Conservation (phyloP, 352 stramenopile species). For the Blastocystis sp. region DNA sequence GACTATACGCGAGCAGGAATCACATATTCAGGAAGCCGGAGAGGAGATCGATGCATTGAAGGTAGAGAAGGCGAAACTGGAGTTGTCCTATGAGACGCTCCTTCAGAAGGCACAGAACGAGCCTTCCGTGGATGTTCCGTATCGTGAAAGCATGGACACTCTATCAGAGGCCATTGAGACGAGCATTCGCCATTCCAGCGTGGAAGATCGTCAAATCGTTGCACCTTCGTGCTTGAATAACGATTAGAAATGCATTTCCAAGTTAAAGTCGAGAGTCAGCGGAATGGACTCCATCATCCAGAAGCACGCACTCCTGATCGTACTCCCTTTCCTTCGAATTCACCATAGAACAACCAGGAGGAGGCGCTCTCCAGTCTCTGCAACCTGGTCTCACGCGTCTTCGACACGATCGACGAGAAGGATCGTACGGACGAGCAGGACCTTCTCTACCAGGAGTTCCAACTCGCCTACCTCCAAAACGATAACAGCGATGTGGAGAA, state of each 20-base stretch:
- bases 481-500: constrained; percentile 47
- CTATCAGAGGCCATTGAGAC: neutral
- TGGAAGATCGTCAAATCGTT: neutral
- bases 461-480: neutral
- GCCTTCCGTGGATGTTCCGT: neutral
- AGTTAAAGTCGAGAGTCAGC: neutral
- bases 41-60: neutral
- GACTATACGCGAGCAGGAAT: neutral
- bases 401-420: neutral
- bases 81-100: neutral
- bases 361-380: constrained; percentile 3
- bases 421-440: constrained; percentile 3
- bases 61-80: neutral
- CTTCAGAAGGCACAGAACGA: neutral
- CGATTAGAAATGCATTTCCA: neutral
- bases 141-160: neutral
- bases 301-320: neutral
- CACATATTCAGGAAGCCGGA: neutral
- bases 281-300: neutral
- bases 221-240: neutral
- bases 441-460: neutral
- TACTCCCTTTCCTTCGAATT: neutral
- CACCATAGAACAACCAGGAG: constrained; percentile 11
- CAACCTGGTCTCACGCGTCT: neutral
- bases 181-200: neutral